phyloP scores from a whole-genome alignment of 139 green algal species.

The Volvox reticuliferus region DNA sequence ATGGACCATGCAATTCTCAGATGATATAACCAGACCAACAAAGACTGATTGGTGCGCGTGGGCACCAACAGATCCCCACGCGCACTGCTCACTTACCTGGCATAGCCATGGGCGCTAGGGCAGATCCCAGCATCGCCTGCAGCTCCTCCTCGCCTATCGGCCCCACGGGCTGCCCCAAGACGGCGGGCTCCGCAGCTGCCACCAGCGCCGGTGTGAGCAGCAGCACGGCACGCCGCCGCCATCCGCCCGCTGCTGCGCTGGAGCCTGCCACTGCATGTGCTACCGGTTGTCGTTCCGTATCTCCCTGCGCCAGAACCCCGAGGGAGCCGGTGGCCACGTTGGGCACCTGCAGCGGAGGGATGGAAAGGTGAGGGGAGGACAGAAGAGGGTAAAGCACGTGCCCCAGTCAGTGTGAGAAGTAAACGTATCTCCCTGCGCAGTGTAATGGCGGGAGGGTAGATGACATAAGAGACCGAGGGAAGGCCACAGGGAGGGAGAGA shows the following conservation, averaged over 20 bases:
- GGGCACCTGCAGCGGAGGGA: conserved; percentile 15
- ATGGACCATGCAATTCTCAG: no score
- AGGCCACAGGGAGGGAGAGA: no score
- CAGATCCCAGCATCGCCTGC: conserved; percentile 34
- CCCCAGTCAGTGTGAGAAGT: no score
- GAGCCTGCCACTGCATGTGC: not conserved
- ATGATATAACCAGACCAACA: not conserved
- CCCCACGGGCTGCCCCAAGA: not conserved
- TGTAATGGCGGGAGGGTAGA: no score
- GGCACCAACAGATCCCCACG: not conserved
- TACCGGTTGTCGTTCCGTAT: conserved; percentile 4
- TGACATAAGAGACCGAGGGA: no score
- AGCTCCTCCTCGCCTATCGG: not conserved
- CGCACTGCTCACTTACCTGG: conserved; percentile 1
- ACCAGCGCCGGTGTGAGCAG: conserved; percentile 32
- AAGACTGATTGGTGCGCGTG: not conserved
- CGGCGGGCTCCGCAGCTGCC: not conserved
- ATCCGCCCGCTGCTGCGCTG: not conserved
- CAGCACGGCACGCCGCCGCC: conserved; percentile 46
- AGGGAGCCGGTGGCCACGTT: not conserved
- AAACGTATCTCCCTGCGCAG: no score
- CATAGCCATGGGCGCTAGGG: conserved; percentile 50
- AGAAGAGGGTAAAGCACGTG: not conserved
- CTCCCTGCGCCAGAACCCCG: not conserved
- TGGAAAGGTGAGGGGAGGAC: not conserved